Conservation (phyloP, 805 yeast species). For the Pichia nakasei region DNA sequence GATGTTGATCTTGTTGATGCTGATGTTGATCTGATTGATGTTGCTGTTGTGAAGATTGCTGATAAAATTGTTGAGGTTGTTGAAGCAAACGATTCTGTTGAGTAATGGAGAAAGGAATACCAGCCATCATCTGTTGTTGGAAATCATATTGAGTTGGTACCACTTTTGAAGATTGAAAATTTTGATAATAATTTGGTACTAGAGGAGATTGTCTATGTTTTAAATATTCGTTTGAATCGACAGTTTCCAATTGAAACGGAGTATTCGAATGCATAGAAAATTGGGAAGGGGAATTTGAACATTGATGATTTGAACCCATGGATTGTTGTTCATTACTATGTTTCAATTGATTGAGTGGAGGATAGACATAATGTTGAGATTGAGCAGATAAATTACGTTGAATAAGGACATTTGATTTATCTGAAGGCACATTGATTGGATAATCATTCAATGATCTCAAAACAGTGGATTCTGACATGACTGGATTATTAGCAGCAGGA, state of each 20-base stretch:
- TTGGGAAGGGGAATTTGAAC: constrained; percentile 6
- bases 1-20: neutral
- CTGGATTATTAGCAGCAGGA: neutral
- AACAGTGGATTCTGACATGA: neutral
- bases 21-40: neutral
- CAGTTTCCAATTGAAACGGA: neutral
- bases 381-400: neutral
- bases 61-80: neutral
- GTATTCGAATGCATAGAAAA: neutral
- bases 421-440: too few relatives aligned
- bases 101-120: too few relatives aligned
- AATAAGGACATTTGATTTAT: too few relatives aligned
- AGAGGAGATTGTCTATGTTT: constrained; percentile 7
- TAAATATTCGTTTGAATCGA: neutral
- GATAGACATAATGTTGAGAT: constrained; percentile 1
- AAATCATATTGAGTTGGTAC: constrained; percentile 1
- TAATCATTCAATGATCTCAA: constrained; percentile 1
- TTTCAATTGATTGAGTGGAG: constrained; percentile 1
- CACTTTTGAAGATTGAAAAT: neutral
- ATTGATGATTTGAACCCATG: neutral
- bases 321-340: neutral
- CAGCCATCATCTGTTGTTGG: too few relatives aligned
- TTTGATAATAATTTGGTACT: constrained; percentile 4
- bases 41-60: neutral
- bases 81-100: neutral